Evolutionary conservation across 352 stramenopile genomes (phyloP), one percentile per base, ranked within the genome.

Genomic region (Globisporangium lucens): DNA sequence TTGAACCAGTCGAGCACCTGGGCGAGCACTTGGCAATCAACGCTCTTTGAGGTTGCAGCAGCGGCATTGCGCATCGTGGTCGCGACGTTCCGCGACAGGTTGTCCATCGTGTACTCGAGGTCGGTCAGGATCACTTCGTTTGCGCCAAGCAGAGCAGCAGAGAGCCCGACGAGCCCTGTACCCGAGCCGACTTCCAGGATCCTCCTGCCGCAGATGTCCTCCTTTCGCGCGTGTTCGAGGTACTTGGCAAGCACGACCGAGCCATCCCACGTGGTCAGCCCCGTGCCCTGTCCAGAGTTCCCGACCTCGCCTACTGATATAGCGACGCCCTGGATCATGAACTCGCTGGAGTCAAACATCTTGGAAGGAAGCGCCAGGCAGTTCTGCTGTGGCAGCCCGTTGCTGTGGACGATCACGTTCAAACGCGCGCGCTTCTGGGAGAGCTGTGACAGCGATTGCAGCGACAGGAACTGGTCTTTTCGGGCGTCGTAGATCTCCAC

Each of bases 221-320:
- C 53, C 10, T 60, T 65, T 24, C 71, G 73, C 27, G 74, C 61
- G 53, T 91, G 70, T 73, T 97, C 91, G 13, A 98, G 68, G 72
- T 96, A 97, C 74, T 97, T 97, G 10, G 90, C 90, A n/a, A 98
- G 73, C 41, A 98, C 82, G 4, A 97, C 82, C 9, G 91, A 90
- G 51, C 92, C 92, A 70, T 97, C 92, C 91, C 91, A 98, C 10
- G 91, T 96, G 24, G 89, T 97, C 46, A 97, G 72, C 4, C 91
- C 92, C 12, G 92, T 98, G 52, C 91, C 91, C 56, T 89, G 72
- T 29, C 87, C 86, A 1, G 88, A 90, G 70, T 97, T 97, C 52
- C 82, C 82, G 53, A 95, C 70, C 61, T 95, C 86, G 15, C 69
- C 75, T 20, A 95, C 76, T 30, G 74, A 65, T 3, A 95, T 69